These are phyloP conservation scores for Letharia columbiana DNA, from an alignment of 495 filamentous ascomycete genomes.

Conservation along the genomic window DNA sequence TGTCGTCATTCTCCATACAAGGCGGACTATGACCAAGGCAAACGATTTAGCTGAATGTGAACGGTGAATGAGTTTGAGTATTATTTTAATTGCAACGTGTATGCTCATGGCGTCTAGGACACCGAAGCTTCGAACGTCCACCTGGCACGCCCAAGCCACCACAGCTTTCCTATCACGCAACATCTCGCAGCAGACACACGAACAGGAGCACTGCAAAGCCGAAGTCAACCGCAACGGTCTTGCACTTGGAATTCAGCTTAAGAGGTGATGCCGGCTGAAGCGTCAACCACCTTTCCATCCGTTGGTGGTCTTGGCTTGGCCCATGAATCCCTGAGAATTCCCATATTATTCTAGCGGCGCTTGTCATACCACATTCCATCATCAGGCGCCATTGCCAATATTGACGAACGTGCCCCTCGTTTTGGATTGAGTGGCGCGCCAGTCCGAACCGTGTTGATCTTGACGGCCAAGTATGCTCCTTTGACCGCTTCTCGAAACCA, in stretches of 20 bases:
- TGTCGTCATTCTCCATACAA: conserved; percentile 91
- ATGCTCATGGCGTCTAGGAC: neutral
- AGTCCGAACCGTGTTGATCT: conserved; percentile 14
- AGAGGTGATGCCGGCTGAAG: neutral
- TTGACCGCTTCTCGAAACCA: conserved; percentile 30
- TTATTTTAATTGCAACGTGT: neutral
- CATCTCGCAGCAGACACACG: neutral
- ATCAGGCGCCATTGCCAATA: neutral
- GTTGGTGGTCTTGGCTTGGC: neutral
- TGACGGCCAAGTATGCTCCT: conserved; percentile 22
- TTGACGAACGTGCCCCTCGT: too few species aligned
- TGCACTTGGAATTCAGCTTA: neutral
- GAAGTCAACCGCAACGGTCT: neutral
- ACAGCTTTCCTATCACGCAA: neutral
- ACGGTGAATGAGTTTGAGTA: neutral
- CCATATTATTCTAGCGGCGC: neutral
- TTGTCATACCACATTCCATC: neutral
- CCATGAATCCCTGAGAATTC: neutral
- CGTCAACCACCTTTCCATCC: neutral
- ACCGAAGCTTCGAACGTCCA: neutral
- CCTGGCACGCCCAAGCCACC: neutral
- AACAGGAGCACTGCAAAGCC: neutral
- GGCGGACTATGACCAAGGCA: conserved; percentile 67
- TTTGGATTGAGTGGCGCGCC: conserved; percentile 6
- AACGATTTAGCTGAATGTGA: neutral